Evolutionary conservation across 2,329 filamentous ascomycete species (phyloP).

Genomic region (Cryphonectria naterciae): DNA sequence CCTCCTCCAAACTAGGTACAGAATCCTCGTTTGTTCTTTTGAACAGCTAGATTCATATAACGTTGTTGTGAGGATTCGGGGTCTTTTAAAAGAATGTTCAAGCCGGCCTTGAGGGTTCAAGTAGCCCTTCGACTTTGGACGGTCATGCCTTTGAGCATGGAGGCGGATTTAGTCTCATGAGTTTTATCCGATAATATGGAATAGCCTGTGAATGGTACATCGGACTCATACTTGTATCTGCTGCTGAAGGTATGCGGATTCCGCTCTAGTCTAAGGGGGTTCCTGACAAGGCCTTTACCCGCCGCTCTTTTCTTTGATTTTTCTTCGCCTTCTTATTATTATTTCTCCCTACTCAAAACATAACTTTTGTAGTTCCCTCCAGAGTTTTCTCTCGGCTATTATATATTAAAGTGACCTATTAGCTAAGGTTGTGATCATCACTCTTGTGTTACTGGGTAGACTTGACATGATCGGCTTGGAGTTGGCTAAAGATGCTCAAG

Average conservation of each 20-base stretch:
- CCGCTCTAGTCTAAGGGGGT: not conserved
- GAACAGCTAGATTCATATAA: not conserved
- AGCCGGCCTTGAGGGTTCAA: not conserved
- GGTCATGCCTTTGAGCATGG: not conserved
- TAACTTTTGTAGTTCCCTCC: too few relatives aligned
- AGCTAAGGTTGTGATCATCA: too few relatives aligned
- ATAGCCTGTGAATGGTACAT: not conserved
- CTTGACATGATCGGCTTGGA: too few relatives aligned
- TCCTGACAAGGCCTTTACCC: not conserved
- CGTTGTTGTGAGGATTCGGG: not conserved
- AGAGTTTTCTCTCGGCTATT: too few relatives aligned
- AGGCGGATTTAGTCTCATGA: not conserved
- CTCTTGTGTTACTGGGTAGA: too few relatives aligned
- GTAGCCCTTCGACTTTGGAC: not conserved
- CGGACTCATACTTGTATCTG: not conserved
- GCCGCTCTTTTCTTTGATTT: too few relatives aligned
- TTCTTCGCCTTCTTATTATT: too few relatives aligned
- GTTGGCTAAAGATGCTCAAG: too few relatives aligned
- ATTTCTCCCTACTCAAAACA: too few relatives aligned
- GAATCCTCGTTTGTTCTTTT: not conserved
- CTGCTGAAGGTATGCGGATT: not conserved
- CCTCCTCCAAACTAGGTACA: not conserved
- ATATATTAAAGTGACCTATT: too few relatives aligned
- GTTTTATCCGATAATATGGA: not conserved
- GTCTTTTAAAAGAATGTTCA: not conserved